Conservation (phyloP, 2,329 filamentous ascomycete species). For the Microsporum canis region DNA sequence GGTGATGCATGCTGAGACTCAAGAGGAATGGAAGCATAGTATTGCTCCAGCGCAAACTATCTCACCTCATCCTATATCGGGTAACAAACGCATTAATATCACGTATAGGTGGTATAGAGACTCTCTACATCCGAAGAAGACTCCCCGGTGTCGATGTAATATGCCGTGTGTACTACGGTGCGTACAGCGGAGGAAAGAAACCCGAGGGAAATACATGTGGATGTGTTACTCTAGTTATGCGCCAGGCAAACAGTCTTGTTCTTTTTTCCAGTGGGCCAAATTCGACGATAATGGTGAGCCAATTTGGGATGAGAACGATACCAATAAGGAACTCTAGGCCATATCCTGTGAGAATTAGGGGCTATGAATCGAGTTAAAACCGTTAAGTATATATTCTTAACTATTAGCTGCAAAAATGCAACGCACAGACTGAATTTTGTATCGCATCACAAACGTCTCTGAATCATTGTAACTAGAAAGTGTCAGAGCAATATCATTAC, state of each 20-base stretch:
- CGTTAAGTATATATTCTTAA: not conserved
- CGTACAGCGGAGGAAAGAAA: conserved; percentile 67
- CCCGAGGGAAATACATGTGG: conserved; percentile 76
- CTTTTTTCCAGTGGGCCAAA: conserved; percentile 73
- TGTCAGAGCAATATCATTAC: not conserved
- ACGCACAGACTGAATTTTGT: not conserved
- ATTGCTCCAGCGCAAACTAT: conserved; percentile 65
- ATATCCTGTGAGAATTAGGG: not conserved
- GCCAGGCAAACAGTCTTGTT: conserved; percentile 46
- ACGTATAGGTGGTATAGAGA: conserved; percentile 82
- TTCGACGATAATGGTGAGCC: conserved; percentile 83
- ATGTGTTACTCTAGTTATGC: conserved; percentile 64
- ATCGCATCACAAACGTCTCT: too few species aligned
- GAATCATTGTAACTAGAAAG: not conserved
- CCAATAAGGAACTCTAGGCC: not conserved
- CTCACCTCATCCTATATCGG: conserved; percentile 71
- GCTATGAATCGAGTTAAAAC: too few species aligned
- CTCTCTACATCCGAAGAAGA: conserved; percentile 63
- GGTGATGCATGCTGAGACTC: conserved; percentile 96
- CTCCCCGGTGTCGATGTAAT: conserved; percentile 65
- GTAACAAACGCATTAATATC: conserved; percentile 76
- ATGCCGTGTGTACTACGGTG: conserved; percentile 61
- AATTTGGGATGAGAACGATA: conserved; percentile 39
- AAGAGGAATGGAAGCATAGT: conserved; percentile 91
- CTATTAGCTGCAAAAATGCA: not conserved